Percentiles rank a stretch among this genome's conserved stretches.
Evolutionary conservation across 805 yeast species (phyloP).

Genomic region (Candida boidinii): DNA sequence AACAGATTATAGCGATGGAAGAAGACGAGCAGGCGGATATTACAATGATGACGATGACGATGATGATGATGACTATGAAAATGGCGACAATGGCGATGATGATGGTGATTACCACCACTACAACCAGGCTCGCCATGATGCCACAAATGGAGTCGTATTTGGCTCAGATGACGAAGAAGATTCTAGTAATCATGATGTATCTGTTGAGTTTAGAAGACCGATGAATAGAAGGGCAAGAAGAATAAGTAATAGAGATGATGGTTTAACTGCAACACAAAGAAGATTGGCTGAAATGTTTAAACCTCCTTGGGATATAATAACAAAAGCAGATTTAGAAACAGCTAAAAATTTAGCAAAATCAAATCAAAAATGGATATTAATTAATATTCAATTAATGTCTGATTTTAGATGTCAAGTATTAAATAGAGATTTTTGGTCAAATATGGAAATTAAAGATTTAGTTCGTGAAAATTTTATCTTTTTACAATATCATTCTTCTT

Average conservation of each 20-base stretch:
- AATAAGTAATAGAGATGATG: slow-evolving; percentile 18
- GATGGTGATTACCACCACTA: slow-evolving; percentile 28
- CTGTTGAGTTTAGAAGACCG: slow-evolving; percentile 23
- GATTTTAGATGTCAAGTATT: slow-evolving; percentile 85
- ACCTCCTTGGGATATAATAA: slow-evolving; percentile 90
- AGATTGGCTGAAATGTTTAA: slow-evolving; percentile 76
- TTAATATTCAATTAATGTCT: slow-evolving; percentile 79
- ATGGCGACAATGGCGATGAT: slow-evolving; percentile 23
- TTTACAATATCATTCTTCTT: slow-evolving; percentile 75
- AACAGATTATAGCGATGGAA: no score
- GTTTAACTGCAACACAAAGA: slow-evolving; percentile 38
- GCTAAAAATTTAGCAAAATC: slow-evolving; percentile 64
- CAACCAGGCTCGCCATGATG: slow-evolving; percentile 29
- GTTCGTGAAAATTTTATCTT: slow-evolving; percentile 69
- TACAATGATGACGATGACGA: slow-evolving; percentile 2
- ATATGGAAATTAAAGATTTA: slow-evolving; percentile 49
- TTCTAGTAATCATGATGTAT: slow-evolving; percentile 28
- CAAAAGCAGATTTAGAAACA: slow-evolving; percentile 54
- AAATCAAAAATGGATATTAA: slow-evolving; percentile 69
- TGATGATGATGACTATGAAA: slow-evolving; percentile 8
- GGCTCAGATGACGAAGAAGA: slow-evolving; percentile 28
- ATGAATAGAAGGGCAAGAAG: slow-evolving; percentile 11
- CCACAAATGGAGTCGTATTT: slow-evolving; percentile 25
- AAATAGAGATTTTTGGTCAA: slow-evolving; percentile 91
- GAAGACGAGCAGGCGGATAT: no score